These are phyloP conservation scores for Hypoxylon sp. DNA, from an alignment of 2,329 filamentous ascomycete genomes.

Conservation along the genomic window DNA sequence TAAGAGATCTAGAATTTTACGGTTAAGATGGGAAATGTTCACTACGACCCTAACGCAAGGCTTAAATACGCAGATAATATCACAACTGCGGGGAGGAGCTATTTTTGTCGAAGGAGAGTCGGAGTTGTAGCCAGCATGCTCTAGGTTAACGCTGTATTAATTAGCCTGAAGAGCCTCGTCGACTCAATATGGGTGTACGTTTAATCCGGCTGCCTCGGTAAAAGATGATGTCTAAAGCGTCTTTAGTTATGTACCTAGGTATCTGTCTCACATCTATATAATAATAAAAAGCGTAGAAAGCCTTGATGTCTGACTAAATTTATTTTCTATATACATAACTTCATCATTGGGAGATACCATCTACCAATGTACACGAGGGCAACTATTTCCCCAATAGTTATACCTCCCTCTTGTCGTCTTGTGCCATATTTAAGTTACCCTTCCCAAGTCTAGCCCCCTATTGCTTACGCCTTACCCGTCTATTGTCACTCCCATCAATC, in stretches of 20 bases:
- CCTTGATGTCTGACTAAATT: background rate
- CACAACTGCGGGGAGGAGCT: slow-evolving; percentile 32
- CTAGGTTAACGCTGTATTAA: background rate
- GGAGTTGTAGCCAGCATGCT: slow-evolving; percentile 11
- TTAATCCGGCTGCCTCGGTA: slow-evolving; percentile 1
- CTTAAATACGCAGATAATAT: slow-evolving; percentile 31
- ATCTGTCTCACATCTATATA: too few relatives aligned
- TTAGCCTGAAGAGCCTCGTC: slow-evolving; percentile 37
- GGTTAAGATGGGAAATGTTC: slow-evolving; percentile 41
- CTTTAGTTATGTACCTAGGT: background rate
- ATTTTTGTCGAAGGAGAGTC: slow-evolving; percentile 16
- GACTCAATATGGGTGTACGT: background rate
- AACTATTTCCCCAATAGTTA: background rate
- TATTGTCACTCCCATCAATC: too few relatives aligned
- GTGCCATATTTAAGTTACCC: background rate
- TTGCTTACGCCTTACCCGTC: too few relatives aligned
- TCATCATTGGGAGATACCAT: background rate
- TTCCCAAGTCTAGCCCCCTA: background rate
- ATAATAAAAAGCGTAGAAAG: too few relatives aligned
- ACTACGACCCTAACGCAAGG: slow-evolving; percentile 26
- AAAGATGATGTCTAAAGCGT: background rate
- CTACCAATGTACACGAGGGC: background rate
- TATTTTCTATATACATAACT: background rate
- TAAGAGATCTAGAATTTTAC: slow-evolving; percentile 31
- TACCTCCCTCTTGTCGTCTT: background rate